phyloP scores from a whole-genome alignment of 257 asterid species.

The Prunella vulgaris region DNA sequence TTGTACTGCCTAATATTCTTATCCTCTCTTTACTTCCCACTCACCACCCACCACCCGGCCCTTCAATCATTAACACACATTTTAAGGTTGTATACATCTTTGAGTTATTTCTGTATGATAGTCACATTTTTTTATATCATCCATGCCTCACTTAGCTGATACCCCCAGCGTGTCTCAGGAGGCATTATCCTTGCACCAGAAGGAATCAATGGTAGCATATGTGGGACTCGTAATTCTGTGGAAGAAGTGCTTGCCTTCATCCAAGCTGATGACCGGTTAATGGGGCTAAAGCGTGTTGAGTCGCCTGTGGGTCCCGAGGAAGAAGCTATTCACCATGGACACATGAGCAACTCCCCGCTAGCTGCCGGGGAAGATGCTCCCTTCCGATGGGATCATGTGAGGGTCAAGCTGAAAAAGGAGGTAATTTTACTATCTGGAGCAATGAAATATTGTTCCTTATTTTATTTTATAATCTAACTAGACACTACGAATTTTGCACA shows the following conservation, averaged over 20 bases:
- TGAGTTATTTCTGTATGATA: neutral
- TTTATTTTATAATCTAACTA: neutral
- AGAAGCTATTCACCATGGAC: slow-evolving; percentile 98
- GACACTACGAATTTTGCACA: neutral
- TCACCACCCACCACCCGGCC: too few relatives aligned
- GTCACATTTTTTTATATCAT: neutral
- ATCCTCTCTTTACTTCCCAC: too few relatives aligned
- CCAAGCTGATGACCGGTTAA: slow-evolving; percentile 64
- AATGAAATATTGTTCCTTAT: neutral
- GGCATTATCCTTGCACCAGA: slow-evolving; percentile 97
- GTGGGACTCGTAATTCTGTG: slow-evolving; percentile 68
- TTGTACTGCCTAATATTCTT: too few relatives aligned
- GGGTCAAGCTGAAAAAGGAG: slow-evolving; percentile 95
- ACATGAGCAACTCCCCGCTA: slow-evolving; percentile 74
- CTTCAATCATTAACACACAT: too few relatives aligned
- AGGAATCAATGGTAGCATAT: slow-evolving; percentile 96
- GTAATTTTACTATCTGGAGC: slow-evolving; percentile 32
- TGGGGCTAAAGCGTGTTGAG: slow-evolving; percentile 73
- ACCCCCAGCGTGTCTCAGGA: slow-evolving; percentile 92
- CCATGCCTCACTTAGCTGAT: slow-evolving; percentile 69
- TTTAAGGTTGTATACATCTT: neutral
- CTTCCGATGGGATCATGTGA: slow-evolving; percentile 95
- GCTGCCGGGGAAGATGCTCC: slow-evolving; percentile 99
- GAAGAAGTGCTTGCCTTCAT: slow-evolving; percentile 71
- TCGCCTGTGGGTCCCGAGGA: slow-evolving; percentile 97